Percentiles rank a stretch among this genome's conserved stretches.
phyloP scores from a whole-genome alignment of 2,329 filamentous ascomycete species.

The Xylaria sp. region DNA sequence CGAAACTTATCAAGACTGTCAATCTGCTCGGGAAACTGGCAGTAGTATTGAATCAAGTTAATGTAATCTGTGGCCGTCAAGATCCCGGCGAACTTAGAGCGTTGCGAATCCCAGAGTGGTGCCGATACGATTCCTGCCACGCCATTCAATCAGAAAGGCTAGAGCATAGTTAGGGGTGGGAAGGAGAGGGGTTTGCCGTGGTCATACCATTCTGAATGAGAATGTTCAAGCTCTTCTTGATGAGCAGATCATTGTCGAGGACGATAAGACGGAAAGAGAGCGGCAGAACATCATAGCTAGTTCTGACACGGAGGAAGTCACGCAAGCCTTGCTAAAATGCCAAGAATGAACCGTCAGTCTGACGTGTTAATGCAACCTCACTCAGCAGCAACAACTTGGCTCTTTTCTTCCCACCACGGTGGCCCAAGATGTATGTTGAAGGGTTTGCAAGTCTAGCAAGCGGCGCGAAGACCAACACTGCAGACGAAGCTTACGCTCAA shows the following conservation, averaged over 20 bases:
- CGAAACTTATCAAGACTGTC: slow-evolving; percentile 93
- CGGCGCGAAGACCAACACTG: neutral
- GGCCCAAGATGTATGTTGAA: neutral
- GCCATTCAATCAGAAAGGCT: slow-evolving; percentile 17
- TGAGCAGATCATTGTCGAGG: slow-evolving; percentile 92
- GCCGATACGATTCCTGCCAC: slow-evolving; percentile 90
- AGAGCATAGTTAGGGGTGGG: neutral
- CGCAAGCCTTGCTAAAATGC: slow-evolving; percentile 82
- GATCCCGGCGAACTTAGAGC: slow-evolving; percentile 91
- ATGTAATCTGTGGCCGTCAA: slow-evolving; percentile 97
- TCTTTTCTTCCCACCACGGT: slow-evolving; percentile 1
- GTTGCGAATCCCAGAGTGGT: slow-evolving; percentile 94
- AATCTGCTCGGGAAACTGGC: slow-evolving; percentile 92
- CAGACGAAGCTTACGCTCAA: neutral
- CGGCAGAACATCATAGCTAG: slow-evolving; percentile 96
- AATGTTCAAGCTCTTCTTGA: slow-evolving; percentile 97
- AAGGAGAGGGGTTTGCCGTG: slow-evolving; percentile 31
- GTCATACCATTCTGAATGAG: slow-evolving; percentile 88
- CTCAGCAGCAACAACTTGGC: neutral
- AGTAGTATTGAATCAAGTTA: slow-evolving; percentile 99
- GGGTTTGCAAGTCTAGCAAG: neutral
- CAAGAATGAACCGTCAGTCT: slow-evolving; percentile 34
- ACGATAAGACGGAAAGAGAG: slow-evolving; percentile 96
- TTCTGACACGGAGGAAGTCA: slow-evolving; percentile 95
- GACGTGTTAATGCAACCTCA: slow-evolving; percentile 8